Percentiles rank a stretch among this genome's conserved stretches.
Evolutionary conservation across 1,284 basidiomycete genomes (phyloP).

Genomic region (Irpex rosettiformis): DNA sequence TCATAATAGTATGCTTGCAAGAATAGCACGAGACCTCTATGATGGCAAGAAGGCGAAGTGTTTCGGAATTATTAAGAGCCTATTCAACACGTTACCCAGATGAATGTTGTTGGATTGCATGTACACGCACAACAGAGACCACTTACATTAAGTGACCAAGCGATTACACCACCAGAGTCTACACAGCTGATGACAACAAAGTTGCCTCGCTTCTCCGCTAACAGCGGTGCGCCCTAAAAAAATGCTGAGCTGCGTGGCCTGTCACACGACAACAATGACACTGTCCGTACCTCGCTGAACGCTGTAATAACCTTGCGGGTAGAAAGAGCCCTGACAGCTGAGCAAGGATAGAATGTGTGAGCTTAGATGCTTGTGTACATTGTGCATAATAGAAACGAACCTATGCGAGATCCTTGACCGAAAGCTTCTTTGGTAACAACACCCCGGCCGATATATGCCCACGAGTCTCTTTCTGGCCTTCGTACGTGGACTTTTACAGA

Average conservation of each 20-base stretch:
- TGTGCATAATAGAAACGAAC: conserved; percentile 31
- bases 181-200: conserved; percentile 78
- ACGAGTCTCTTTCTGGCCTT: conserved; percentile 72
- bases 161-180: conserved; percentile 65
- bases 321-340: conserved; percentile 65
- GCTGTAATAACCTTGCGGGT: conserved; percentile 65
- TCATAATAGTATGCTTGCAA: conserved; percentile 60
- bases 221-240: conserved; percentile 60
- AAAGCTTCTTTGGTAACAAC: conserved; percentile 67
- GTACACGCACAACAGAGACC: conserved; percentile 1
- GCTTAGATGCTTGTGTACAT: not conserved
- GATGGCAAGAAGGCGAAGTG: conserved; percentile 70
- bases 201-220: conserved; percentile 80
- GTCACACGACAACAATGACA: conserved; percentile 14
- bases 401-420: conserved; percentile 72
- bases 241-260: conserved; percentile 10
- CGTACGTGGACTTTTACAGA: conserved; percentile 82
- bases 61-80: conserved; percentile 79
- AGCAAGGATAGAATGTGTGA: conserved; percentile 1
- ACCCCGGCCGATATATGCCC: conserved; percentile 75
- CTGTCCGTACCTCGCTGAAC: conserved; percentile 60
- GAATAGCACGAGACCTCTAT: conserved; percentile 78
- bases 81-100: conserved; percentile 25
- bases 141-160: conserved; percentile 79
- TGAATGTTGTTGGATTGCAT: not conserved